A percentile compares a stretch with the other conserved stretches of the same genome.
These are phyloP conservation scores for Suillus bovinus DNA, from an alignment of 768 basidiomycete species.

Conservation along the genomic window DNA sequence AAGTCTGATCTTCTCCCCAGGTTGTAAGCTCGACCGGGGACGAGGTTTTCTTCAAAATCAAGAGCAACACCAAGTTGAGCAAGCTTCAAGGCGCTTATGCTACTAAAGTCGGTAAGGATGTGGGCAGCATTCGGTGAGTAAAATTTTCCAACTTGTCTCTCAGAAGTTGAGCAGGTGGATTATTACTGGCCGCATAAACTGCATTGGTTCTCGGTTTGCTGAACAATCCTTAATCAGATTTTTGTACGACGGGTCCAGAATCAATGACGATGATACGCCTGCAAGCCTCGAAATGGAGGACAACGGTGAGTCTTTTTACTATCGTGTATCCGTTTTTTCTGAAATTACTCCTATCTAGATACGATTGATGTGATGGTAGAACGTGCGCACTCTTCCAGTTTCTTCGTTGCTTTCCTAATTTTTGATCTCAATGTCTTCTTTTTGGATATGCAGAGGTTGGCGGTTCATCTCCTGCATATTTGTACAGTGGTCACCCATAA, in stretches of 20 bases:
- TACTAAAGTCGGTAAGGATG: conserved; percentile 89
- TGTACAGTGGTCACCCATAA: conserved; percentile 14
- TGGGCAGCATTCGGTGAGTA: conserved; percentile 80
- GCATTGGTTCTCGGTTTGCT: neutral
- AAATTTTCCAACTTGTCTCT: neutral
- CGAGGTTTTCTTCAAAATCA: conserved; percentile 97
- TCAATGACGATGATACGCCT: conserved; percentile 90
- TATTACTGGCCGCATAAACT: neutral
- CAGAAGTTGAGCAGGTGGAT: neutral
- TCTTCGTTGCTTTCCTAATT: conserved; percentile 11
- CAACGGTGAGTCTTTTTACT: conserved; percentile 55
- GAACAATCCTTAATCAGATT: conserved; percentile 52
- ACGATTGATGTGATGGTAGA: conserved; percentile 97
- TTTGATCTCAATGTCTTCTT: conserved; percentile 5
- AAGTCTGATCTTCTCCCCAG: conserved; percentile 36
- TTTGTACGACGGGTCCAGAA: conserved; percentile 85
- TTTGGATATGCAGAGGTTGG: conserved; percentile 42
- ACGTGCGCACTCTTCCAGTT: conserved; percentile 55
- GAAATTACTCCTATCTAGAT: conserved; percentile 44
- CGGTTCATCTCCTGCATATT: conserved; percentile 30
- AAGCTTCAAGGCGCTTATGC: conserved; percentile 94
- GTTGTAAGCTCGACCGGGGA: conserved; percentile 77
- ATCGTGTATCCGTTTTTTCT: conserved; percentile 8
- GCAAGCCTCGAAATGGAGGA: conserved; percentile 85
- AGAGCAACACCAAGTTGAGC: conserved; percentile 86